phyloP scores from a whole-genome alignment of 192 early-diverging fungal species.

The Entomortierella chlamydospora region DNA sequence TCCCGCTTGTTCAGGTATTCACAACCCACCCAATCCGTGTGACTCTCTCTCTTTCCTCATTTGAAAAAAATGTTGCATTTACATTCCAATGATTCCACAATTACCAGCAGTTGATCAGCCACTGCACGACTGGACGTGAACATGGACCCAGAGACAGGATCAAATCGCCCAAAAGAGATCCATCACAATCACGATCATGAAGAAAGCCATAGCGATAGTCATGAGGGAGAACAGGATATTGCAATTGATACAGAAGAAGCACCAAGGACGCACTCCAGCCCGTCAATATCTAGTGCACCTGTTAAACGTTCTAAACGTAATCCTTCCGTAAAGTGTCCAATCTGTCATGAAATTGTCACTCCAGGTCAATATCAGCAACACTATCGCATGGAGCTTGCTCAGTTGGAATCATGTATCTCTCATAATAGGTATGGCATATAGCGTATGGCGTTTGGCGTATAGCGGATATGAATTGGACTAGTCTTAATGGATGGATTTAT shows the following conservation, averaged over 20 bases:
- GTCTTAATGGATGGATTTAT: background rate
- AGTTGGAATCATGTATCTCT: slow-evolving; percentile 46
- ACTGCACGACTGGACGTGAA: no score
- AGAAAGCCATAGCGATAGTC: background rate
- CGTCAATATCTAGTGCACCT: background rate
- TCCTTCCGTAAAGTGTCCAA: slow-evolving; percentile 60
- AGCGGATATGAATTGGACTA: no score
- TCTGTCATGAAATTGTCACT: slow-evolving; percentile 58
- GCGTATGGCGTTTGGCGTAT: no score
- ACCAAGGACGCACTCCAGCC: background rate
- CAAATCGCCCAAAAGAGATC: background rate
- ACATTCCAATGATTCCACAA: no score
- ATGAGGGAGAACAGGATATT: slow-evolving; percentile 11
- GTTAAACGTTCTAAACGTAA: slow-evolving; percentile 39
- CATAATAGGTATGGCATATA: slow-evolving; percentile 2
- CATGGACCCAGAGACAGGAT: background rate
- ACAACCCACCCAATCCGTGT: no score
- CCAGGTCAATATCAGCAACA: slow-evolving; percentile 58
- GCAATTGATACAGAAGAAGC: slow-evolving; percentile 1
- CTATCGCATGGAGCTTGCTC: slow-evolving; percentile 62
- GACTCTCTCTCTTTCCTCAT: no score
- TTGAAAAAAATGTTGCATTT: no score
- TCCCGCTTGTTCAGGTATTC: no score
- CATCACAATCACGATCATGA: background rate
- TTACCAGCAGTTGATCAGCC: no score